Percentiles rank a stretch among this genome's conserved stretches.
Conservation (phyloP, 495 filamentous ascomycete genomes). For the Aspergillus incahuasiensis region DNA sequence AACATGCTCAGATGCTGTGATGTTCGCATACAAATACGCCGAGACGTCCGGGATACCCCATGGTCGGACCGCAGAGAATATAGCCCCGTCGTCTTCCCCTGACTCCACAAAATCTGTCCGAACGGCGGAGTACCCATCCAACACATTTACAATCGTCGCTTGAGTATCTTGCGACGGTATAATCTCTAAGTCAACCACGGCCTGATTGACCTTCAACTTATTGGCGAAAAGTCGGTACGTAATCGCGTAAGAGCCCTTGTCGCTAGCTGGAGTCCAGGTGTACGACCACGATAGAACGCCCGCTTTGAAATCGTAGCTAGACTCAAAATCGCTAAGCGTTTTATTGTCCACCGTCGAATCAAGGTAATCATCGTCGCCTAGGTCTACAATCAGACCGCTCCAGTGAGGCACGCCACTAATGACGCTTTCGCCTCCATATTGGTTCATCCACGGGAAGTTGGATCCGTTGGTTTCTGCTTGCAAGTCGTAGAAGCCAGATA, state of each 20-base stretch:
- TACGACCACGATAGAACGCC: slow-evolving; percentile 62
- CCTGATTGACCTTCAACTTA: slow-evolving; percentile 59
- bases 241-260: slow-evolving; percentile 48
- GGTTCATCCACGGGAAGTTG: slow-evolving; percentile 68
- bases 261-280: slow-evolving; percentile 56
- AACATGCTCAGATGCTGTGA: slow-evolving; percentile 41
- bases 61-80: slow-evolving; percentile 56
- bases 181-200: slow-evolving; percentile 55
- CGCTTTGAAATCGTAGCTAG: slow-evolving; percentile 57
- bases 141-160: slow-evolving; percentile 52
- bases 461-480: slow-evolving; percentile 59
- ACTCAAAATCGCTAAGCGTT: slow-evolving; percentile 57
- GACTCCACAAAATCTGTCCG: slow-evolving; percentile 53
- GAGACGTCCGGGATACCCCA: slow-evolving; percentile 51
- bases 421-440: slow-evolving; percentile 68
- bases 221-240: slow-evolving; percentile 57
- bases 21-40: slow-evolving; percentile 52
- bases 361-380: slow-evolving; percentile 50
- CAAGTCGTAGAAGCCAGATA: slow-evolving; percentile 67
- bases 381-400: slow-evolving; percentile 55
- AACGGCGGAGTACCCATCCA: slow-evolving; percentile 56
- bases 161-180: slow-evolving; percentile 42
- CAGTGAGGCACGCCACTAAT: slow-evolving; percentile 73
- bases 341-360: slow-evolving; percentile 57
- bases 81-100: slow-evolving; percentile 41